These are phyloP conservation scores for Penicillium coprophilum DNA, from an alignment of 495 filamentous ascomycete genomes.

Conservation along the genomic window DNA sequence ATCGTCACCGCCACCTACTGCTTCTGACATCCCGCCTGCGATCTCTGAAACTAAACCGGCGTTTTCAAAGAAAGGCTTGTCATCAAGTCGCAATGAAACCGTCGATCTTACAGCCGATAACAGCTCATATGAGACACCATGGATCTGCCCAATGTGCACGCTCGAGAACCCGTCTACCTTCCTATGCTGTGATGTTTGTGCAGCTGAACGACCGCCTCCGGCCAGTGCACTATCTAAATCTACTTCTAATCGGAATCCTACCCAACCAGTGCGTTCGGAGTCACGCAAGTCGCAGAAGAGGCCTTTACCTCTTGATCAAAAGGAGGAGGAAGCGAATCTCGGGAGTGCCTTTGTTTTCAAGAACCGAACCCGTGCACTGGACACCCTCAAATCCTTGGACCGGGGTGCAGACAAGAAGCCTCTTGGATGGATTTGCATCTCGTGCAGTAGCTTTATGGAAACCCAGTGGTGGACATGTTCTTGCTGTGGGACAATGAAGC, in stretches of 20 bases:
- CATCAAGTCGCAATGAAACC: constrained; percentile 1
- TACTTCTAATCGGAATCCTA: background rate
- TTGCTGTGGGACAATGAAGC: constrained; percentile 66
- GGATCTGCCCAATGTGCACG: constrained; percentile 80
- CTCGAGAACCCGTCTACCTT: constrained; percentile 72
- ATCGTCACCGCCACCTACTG: constrained; percentile 22
- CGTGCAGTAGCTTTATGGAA: constrained; percentile 66
- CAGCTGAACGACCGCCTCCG: constrained; percentile 56
- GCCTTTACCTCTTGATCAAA: constrained; percentile 9
- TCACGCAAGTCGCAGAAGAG: constrained; percentile 28
- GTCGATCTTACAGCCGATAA: constrained; percentile 28
- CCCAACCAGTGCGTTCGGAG: constrained; percentile 11
- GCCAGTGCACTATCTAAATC: constrained; percentile 22
- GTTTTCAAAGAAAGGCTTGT: constrained; percentile 2
- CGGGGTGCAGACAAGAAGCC: constrained; percentile 43
- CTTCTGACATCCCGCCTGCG: constrained; percentile 12
- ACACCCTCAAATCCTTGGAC: constrained; percentile 40
- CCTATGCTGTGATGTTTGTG: constrained; percentile 78
- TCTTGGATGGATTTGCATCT: constrained; percentile 67
- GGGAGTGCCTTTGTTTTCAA: constrained; percentile 33
- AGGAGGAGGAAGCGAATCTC: constrained; percentile 15
- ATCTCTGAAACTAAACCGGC: constrained; percentile 5
- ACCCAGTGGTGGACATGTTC: constrained; percentile 78
- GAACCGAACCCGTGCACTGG: constrained; percentile 37
- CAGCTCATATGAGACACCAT: constrained; percentile 45